phyloP scores from a whole-genome alignment of 2,329 filamentous ascomycete genomes.

The Arthrobotrys sinensis region DNA sequence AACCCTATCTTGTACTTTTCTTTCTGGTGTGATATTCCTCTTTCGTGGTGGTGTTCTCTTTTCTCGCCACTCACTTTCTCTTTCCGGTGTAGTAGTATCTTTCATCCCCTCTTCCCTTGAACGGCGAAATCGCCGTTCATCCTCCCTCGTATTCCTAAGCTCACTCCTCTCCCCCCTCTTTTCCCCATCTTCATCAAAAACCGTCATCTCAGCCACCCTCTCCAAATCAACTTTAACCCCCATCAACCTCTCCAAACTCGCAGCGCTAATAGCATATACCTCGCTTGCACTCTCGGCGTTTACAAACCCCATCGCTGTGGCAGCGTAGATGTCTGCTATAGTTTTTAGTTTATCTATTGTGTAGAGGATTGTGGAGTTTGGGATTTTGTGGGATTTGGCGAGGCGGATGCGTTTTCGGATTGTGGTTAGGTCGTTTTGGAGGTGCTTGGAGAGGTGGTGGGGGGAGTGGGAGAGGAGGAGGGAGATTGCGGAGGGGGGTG shows the following conservation, averaged over 20 bases:
- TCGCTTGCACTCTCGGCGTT: conserved; percentile 2
- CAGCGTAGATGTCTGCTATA: conserved; percentile 9
- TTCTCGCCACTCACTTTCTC: too few species aligned
- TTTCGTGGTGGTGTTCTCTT: too few species aligned
- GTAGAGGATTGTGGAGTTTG: not conserved
- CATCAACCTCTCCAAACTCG: conserved; percentile 8
- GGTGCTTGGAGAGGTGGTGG: not conserved
- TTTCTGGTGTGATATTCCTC: too few species aligned
- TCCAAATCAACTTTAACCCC: not conserved
- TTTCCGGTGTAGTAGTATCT: too few species aligned
- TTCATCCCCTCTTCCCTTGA: too few species aligned
- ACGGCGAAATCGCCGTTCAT: too few species aligned
- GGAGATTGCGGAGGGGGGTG: not conserved
- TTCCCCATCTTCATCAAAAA: too few species aligned
- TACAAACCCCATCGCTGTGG: conserved; percentile 8
- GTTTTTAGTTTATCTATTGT: conserved; percentile 8
- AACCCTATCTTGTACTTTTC: too few species aligned
- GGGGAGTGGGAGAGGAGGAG: not conserved
- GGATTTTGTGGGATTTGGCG: conserved; percentile 9
- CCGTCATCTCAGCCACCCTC: not conserved
- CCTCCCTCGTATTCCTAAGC: not conserved
- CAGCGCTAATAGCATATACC: conserved; percentile 21
- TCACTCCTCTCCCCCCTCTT: too few species aligned
- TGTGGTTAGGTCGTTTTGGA: conserved; percentile 35
- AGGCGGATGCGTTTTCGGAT: conserved; percentile 32